Conservation (phyloP, 2,329 filamentous ascomycete genomes). For the Aspergillus pseudonomiae region DNA sequence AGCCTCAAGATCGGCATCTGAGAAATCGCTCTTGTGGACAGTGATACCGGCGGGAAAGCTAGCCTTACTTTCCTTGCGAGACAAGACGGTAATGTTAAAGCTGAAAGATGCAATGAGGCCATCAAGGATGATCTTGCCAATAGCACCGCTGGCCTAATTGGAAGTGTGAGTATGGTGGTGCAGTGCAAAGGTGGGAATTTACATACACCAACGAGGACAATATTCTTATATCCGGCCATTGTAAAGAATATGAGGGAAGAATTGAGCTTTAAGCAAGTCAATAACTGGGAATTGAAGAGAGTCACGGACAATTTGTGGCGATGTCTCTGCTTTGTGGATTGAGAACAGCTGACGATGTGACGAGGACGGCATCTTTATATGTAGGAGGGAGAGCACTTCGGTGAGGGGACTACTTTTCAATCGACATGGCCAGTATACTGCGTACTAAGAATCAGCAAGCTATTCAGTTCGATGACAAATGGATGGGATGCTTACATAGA, state of each 20-base stretch:
- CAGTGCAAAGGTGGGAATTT: neutral
- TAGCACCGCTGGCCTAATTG: conserved; percentile 26
- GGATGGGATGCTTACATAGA: neutral
- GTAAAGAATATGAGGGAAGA: neutral
- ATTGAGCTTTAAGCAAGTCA: neutral
- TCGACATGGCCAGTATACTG: neutral
- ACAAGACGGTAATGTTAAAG: conserved; percentile 30
- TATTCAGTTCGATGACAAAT: neutral
- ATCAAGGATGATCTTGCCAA: conserved; percentile 27
- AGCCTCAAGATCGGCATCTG: conserved; percentile 22
- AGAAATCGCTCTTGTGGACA: conserved; percentile 30
- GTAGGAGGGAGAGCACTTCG: neutral
- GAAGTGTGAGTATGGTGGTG: neutral
- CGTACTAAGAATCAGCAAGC: neutral
- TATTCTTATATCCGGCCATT: conserved; percentile 18
- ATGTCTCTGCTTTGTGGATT: neutral
- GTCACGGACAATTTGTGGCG: neutral
- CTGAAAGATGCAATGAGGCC: conserved; percentile 16
- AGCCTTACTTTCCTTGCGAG: conserved; percentile 24
- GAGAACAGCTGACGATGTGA: neutral
- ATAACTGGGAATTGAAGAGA: neutral
- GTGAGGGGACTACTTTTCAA: neutral
- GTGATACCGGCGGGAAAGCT: conserved; percentile 25
- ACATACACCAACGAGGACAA: conserved; percentile 24
- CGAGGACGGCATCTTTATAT: conserved; percentile 3